phyloP scores from a whole-genome alignment of 2,329 filamentous ascomycete species.

The Nigrograna mackinnonii region DNA sequence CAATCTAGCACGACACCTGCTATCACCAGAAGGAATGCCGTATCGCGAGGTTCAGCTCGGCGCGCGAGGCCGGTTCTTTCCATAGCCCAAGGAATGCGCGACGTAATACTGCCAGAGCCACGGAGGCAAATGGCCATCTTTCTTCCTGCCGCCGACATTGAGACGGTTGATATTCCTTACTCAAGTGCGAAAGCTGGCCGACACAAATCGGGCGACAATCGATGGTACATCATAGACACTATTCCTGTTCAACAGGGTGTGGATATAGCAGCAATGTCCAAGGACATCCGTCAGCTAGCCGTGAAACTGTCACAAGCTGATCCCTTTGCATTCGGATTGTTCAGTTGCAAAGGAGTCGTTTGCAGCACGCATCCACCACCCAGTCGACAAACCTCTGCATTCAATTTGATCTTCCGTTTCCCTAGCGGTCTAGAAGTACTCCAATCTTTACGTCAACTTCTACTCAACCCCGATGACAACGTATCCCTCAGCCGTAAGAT shows the following conservation, averaged over 20 bases:
- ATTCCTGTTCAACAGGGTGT: conserved; percentile 5
- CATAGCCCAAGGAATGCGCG: too few relatives aligned
- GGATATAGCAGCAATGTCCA: conserved; percentile 9
- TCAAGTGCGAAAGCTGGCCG: too few relatives aligned
- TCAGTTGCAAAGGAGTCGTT: conserved; percentile 30
- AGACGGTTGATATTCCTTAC: too few relatives aligned
- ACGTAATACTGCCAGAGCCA: too few relatives aligned
- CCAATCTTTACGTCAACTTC: conserved; percentile 14
- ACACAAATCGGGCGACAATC: too few relatives aligned
- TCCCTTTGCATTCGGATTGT: conserved; percentile 29
- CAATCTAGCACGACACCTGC: too few relatives aligned
- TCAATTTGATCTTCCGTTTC: conserved; percentile 14
- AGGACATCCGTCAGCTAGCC: conserved; percentile 25
- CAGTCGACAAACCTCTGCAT: conserved; percentile 1
- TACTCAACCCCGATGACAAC: conserved; percentile 10
- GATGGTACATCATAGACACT: conserved; percentile 8
- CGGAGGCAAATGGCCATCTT: too few relatives aligned
- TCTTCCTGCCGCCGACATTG: too few relatives aligned
- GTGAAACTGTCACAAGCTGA: conserved; percentile 23
- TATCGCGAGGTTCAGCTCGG: too few relatives aligned
- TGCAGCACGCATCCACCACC: conserved; percentile 14
- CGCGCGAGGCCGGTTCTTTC: too few relatives aligned
- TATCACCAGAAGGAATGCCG: too few relatives aligned
- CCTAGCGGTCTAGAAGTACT: conserved; percentile 10
- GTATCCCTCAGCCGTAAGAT: conserved; percentile 32